Percentiles rank a stretch among this genome's conserved stretches.
These are phyloP conservation scores for Fonsecaea nubica DNA, from an alignment of 2,329 filamentous ascomycete species.

Conservation along the genomic window DNA sequence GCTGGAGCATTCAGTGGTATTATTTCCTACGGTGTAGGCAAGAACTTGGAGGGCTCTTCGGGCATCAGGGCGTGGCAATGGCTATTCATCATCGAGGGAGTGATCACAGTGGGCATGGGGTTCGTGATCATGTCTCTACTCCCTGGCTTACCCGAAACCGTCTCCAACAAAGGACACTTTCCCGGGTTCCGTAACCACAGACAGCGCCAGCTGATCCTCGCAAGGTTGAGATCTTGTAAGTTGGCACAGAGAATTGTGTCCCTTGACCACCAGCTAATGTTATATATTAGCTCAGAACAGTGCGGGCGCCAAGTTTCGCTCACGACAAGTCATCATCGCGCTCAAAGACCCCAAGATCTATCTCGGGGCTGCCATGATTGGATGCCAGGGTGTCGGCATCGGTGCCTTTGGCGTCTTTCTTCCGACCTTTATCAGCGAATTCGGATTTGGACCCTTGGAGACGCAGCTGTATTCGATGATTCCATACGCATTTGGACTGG, in stretches of 20 bases:
- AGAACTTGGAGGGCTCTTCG: slow-evolving; percentile 65
- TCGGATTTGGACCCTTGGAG: slow-evolving; percentile 13
- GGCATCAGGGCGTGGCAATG: slow-evolving; percentile 72
- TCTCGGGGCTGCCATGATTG: slow-evolving; percentile 13
- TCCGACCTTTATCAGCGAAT: slow-evolving; percentile 26
- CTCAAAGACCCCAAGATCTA: slow-evolving; percentile 28
- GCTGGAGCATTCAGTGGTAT: slow-evolving; percentile 74
- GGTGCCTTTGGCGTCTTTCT: slow-evolving; percentile 18
- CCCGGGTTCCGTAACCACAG: slow-evolving; percentile 6
- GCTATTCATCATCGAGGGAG: slow-evolving; percentile 59
- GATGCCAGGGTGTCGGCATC: slow-evolving; percentile 7
- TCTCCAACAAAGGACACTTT: slow-evolving; percentile 12
- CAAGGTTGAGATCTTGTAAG: slow-evolving; percentile 1
- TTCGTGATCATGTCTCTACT: slow-evolving; percentile 71
- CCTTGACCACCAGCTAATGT: background rate
- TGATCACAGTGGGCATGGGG: slow-evolving; percentile 7
- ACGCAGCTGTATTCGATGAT: slow-evolving; percentile 26
- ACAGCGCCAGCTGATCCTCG: slow-evolving; percentile 10
- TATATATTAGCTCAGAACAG: slow-evolving; percentile 14
- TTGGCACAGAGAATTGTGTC: background rate
- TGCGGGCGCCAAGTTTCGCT: background rate
- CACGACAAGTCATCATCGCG: slow-evolving; percentile 13
- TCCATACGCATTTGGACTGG: slow-evolving; percentile 22
- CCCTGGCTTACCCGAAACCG: slow-evolving; percentile 48
- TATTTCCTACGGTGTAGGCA: slow-evolving; percentile 68